These are phyloP conservation scores for Metarhizium guizhouense DNA, from an alignment of 2,329 filamentous ascomycete genomes.

Conservation along the genomic window DNA sequence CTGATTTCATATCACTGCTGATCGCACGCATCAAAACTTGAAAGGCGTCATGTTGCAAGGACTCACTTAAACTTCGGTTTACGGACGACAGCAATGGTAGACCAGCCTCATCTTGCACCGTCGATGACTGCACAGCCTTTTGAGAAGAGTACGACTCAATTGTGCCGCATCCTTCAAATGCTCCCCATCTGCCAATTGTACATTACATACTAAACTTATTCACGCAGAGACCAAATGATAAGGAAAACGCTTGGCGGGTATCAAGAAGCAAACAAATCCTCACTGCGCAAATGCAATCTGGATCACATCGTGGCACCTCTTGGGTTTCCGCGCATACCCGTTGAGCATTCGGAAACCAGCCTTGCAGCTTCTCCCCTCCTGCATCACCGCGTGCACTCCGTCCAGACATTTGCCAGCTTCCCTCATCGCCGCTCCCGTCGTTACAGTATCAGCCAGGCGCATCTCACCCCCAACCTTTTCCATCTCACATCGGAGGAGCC, in stretches of 20 bases:
- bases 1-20: background rate
- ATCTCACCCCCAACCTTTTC: constrained; percentile 67
- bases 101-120: background rate
- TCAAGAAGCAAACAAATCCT: constrained; percentile 6
- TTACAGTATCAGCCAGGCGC: constrained; percentile 43
- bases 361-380: constrained; percentile 52
- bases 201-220: background rate
- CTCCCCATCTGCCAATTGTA: background rate
- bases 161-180: background rate
- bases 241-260: constrained; percentile 8
- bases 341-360: constrained; percentile 53
- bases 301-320: constrained; percentile 26
- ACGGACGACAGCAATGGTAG: no score
- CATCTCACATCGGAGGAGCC: constrained; percentile 80
- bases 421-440: constrained; percentile 38
- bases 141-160: no score
- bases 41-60: background rate
- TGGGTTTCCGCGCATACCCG: constrained; percentile 57
- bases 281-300: constrained; percentile 23
- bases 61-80: background rate
- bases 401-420: constrained; percentile 52
- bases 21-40: background rate
- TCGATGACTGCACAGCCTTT: background rate
- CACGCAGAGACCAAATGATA: constrained; percentile 8
- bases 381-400: constrained; percentile 50